Conservation (phyloP, 176 grass and related monocot species). For the Phragmites australis region DNA sequence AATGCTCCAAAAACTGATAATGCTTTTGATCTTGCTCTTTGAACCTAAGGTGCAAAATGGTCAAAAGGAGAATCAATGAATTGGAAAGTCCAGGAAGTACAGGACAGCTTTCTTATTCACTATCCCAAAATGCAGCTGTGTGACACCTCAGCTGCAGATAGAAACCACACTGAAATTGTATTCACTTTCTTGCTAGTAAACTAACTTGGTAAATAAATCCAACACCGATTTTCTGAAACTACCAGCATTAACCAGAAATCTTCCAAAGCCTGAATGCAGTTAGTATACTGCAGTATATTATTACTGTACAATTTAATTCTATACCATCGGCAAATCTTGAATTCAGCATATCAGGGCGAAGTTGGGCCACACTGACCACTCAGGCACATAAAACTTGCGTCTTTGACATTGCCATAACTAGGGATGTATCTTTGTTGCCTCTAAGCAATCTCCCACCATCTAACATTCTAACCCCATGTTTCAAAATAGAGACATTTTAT, state of each 20-base stretch:
- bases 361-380: background rate
- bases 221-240: background rate
- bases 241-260: background rate
- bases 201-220: background rate
- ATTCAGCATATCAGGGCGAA: background rate
- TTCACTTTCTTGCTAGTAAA: background rate
- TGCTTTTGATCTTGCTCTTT: slow-evolving; percentile 77
- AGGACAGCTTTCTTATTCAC: background rate
- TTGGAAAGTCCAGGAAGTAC: background rate
- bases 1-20: slow-evolving; percentile 71
- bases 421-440: background rate
- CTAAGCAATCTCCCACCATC: background rate
- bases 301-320: background rate
- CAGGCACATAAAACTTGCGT: background rate
- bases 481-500: background rate
- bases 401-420: background rate
- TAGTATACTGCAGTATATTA: background rate
- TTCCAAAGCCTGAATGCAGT: background rate
- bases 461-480: background rate
- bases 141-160: background rate
- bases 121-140: background rate
- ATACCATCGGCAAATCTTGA: background rate
- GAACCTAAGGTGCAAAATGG: slow-evolving; percentile 46
- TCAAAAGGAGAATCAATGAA: background rate
- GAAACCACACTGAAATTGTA: background rate